Conservation (phyloP, 768 basidiomycete species). For the Podaxis sp. region DNA sequence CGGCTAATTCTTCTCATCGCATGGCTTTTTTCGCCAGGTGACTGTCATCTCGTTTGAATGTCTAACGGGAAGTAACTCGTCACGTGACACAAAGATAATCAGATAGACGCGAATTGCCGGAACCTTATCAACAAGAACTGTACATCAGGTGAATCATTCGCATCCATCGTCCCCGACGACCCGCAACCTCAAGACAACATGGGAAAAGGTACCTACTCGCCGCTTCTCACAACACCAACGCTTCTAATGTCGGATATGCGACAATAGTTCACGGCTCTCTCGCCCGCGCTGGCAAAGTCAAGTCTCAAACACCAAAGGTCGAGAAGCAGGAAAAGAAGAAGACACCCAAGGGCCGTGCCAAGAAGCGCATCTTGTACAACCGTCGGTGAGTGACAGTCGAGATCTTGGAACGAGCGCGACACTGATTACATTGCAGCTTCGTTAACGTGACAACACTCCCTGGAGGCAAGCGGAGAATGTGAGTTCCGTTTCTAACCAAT, state of each 20-base stretch:
- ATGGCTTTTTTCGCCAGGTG: too few species aligned
- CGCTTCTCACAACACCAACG: slow-evolving; percentile 13
- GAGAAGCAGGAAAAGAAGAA: slow-evolving; percentile 99
- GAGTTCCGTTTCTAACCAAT: slow-evolving; percentile 36
- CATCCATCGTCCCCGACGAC: slow-evolving; percentile 27
- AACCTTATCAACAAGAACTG: slow-evolving; percentile 35
- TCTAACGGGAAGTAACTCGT: neutral
- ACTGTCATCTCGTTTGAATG: too few species aligned
- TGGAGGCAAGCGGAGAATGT: slow-evolving; percentile 96
- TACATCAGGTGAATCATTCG: slow-evolving; percentile 32
- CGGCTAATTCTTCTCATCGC: too few species aligned
- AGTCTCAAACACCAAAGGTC: slow-evolving; percentile 96
- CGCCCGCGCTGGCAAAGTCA: slow-evolving; percentile 99
- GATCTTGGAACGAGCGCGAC: neutral
- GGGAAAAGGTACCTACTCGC: slow-evolving; percentile 57
- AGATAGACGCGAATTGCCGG: slow-evolving; percentile 20
- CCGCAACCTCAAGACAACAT: slow-evolving; percentile 61
- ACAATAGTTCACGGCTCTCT: slow-evolving; percentile 92
- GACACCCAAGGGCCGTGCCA: slow-evolving; percentile 93
- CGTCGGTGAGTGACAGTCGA: slow-evolving; percentile 57
- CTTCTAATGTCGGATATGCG: neutral
- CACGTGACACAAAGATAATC: neutral
- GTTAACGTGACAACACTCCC: slow-evolving; percentile 90
- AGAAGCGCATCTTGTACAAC: slow-evolving; percentile 94
- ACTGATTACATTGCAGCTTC: slow-evolving; percentile 47